Evolutionary conservation across 2,329 filamentous ascomycete genomes (phyloP), one percentile per base, ranked within the genome.

Genomic region (Colletotrichum navitas): DNA sequence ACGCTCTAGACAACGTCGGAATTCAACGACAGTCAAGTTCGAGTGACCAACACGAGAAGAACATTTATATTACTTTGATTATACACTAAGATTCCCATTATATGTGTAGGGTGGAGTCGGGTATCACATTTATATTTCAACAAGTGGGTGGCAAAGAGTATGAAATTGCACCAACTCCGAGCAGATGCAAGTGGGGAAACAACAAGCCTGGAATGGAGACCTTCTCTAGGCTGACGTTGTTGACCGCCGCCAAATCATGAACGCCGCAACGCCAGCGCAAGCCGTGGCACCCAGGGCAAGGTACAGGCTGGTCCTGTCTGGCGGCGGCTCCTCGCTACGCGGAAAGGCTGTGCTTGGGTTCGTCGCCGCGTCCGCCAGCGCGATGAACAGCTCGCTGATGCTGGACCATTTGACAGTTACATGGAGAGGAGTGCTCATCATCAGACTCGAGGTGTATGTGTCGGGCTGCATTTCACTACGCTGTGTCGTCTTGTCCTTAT

Each of bases 401-500:
- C 93, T 97, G 77, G 89, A 91, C 96, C 96, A 99, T 8, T 92
- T 96, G 39, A 96, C 94, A 78, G 94, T 97, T 64, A 98, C 96
- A 83, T 99, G 97, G 51, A 98, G 85, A 7, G 96, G 96, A 3
- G 95, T 91, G 66, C 93, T 91, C 93, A 98, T 97, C 79, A 93
- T 95, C 76, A 97, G 85, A 47, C 88, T 87, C 62, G 92, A 90
- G 0, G 95, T 97, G 82, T 98, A 98, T 74, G 94, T 92, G 79
- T 99, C 96, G 1, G 96, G 96, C 81, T 98, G 95, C 74, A 92
- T 84, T 80, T 97, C 94, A 72, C 93, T 93, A 71, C 96, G 89
- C 82, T 99, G 96, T n/a, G 94, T 98, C 4, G 95, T 97, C 81
- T 97, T 97, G 81, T 99, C 96, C 75, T 93, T 90, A 81, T 99